Conservation (phyloP, 129 eudicot genomes). For the Artemisia tridentata region DNA sequence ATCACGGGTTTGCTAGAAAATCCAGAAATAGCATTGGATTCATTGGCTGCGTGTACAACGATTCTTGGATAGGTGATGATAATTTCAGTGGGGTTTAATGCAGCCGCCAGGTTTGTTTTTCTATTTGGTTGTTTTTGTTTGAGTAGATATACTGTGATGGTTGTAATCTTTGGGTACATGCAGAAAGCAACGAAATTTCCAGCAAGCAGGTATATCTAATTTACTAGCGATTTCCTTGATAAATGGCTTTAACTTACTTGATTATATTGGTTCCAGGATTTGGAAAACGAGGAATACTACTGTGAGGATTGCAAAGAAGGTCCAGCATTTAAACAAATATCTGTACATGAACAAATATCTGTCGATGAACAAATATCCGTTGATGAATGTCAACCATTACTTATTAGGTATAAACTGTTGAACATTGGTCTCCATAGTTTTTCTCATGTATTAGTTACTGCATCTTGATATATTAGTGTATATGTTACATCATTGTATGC, state of each 20-base stretch:
- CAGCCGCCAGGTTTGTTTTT: constrained; percentile 41
- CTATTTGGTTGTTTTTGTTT: constrained; percentile 10
- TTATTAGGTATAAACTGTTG: constrained; percentile 39
- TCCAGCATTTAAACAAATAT: constrained; percentile 22
- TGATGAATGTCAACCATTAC: constrained; percentile 27
- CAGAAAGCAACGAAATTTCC: constrained; percentile 58
- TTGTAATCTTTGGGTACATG: constrained; percentile 93
- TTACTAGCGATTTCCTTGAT: constrained; percentile 12
- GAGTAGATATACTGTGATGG: constrained; percentile 83
- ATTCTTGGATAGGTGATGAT: constrained; percentile 51
- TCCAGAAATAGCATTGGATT: constrained; percentile 46
- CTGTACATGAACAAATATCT: no score
- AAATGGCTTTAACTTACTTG: constrained; percentile 7
- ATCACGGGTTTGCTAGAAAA: constrained; percentile 44
- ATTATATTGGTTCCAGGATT: constrained; percentile 43
- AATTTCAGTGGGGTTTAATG: constrained; percentile 29
- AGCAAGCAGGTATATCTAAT: constrained; percentile 55
- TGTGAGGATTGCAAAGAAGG: constrained; percentile 70
- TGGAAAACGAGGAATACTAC: constrained; percentile 57
- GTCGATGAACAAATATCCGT: constrained; percentile 21
- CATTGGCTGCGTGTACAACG: constrained; percentile 37
- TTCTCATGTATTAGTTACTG: no score
- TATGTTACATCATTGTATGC: no score
- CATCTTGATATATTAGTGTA: no score
- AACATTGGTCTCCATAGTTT: background rate